A percentile compares a stretch with the other conserved stretches of the same genome.
These are phyloP conservation scores for Metarhizium guizhouense DNA, from an alignment of 2,329 filamentous ascomycete species.

Conservation along the genomic window DNA sequence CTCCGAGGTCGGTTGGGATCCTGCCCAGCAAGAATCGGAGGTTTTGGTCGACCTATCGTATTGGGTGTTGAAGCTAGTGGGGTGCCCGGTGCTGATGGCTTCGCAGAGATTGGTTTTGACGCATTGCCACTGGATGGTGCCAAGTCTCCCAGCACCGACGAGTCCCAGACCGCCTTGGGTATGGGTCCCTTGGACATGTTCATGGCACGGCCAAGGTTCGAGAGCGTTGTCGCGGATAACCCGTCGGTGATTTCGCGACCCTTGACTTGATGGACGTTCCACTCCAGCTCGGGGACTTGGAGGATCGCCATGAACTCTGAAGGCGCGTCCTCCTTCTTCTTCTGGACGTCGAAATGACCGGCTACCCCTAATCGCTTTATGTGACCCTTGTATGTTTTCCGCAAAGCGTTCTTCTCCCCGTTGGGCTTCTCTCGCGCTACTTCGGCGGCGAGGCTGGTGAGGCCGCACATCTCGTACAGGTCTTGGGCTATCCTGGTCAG, in stretches of 20 bases:
- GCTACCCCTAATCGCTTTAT: conserved; percentile 55
- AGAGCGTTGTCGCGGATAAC: conserved; percentile 33
- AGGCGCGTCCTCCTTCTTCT: conserved; percentile 42
- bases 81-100: conserved; percentile 44
- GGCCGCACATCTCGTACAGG: conserved; percentile 48
- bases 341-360: conserved; percentile 50
- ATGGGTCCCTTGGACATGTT: conserved; percentile 50
- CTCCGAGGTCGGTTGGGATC: conserved; percentile 52
- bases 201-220: conserved; percentile 39
- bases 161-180: conserved; percentile 46
- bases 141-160: conserved; percentile 49
- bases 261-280: conserved; percentile 44
- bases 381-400: conserved; percentile 61
- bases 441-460: conserved; percentile 48
- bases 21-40: conserved; percentile 27
- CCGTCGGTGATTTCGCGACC: conserved; percentile 47
- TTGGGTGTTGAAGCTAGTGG: conserved; percentile 30
- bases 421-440: conserved; percentile 56
- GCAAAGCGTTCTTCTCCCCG: conserved; percentile 57
- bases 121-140: conserved; percentile 30
- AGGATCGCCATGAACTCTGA: conserved; percentile 46
- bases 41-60: conserved; percentile 29
- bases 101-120: conserved; percentile 33
- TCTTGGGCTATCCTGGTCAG: conserved; percentile 44
- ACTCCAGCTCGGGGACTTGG: conserved; percentile 44